phyloP scores from a whole-genome alignment of 2,329 filamentous ascomycete genomes.

The Pseudocercospora crystallina region DNA sequence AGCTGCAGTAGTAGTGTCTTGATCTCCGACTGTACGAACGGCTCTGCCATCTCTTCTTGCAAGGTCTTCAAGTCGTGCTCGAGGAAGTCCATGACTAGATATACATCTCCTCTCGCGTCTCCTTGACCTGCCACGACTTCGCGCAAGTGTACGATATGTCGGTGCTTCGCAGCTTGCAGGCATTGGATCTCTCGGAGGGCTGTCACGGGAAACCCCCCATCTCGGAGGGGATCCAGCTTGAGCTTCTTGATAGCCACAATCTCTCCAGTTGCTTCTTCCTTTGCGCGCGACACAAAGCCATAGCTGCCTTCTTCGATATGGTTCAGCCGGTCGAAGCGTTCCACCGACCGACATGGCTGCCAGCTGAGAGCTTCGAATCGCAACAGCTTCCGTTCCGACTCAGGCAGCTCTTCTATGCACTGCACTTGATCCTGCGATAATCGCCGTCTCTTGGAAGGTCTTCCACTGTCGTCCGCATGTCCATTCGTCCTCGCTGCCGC shows the following conservation, averaged over 20 bases:
- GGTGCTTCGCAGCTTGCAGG: conserved; percentile 74
- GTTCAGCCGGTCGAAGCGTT: conserved; percentile 89
- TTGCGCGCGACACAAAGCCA: conserved; percentile 86
- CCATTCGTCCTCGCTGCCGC: conserved; percentile 26
- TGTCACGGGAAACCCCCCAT: conserved; percentile 82
- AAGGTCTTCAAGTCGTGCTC: conserved; percentile 95
- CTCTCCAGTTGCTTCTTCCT: conserved; percentile 68
- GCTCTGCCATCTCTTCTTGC: conserved; percentile 90
- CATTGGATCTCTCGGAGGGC: conserved; percentile 93
- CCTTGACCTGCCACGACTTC: conserved; percentile 65
- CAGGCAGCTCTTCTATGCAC: conserved; percentile 31
- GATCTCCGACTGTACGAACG: conserved; percentile 87
- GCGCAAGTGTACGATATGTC: conserved; percentile 76
- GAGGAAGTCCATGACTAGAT: conserved; percentile 94
- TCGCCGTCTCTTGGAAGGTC: conserved; percentile 61
- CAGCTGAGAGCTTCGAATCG: conserved; percentile 70
- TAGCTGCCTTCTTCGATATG: conserved; percentile 98
- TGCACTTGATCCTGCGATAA: conserved; percentile 52
- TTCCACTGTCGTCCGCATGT: conserved; percentile 28
- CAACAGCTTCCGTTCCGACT: conserved; percentile 59
- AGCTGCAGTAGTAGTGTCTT: conserved; percentile 89
- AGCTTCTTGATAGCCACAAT: conserved; percentile 91
- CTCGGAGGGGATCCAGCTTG: conserved; percentile 77
- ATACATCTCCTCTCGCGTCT: conserved; percentile 59
- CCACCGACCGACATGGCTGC: conserved; percentile 72